Conservation (phyloP, 2,329 filamentous ascomycete genomes). For the Cladorrhinum sp. region DNA sequence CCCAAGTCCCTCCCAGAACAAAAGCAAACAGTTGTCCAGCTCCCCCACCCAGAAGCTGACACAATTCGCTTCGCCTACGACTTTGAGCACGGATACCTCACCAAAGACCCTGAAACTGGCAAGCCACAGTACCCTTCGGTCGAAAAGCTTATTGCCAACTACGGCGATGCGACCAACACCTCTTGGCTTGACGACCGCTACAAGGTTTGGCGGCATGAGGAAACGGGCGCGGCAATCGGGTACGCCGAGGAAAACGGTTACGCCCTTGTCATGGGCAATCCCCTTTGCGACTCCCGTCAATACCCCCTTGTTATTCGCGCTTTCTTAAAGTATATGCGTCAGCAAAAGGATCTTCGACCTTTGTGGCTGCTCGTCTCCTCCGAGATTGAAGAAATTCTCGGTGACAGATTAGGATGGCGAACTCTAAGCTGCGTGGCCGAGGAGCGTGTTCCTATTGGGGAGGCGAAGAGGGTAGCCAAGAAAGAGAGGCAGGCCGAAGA, state of each 20-base stretch:
- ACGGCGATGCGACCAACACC: conserved; percentile 90
- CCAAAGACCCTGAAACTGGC: conserved; percentile 21
- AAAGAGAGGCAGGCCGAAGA: conserved; percentile 79
- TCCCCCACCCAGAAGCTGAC: conserved; percentile 86
- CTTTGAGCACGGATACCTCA: conserved; percentile 31
- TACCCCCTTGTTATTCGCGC: conserved; percentile 69
- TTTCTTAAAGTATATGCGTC: conserved; percentile 68
- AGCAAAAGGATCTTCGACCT: conserved; percentile 58
- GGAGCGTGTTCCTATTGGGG: conserved; percentile 79
- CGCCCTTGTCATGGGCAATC: conserved; percentile 76
- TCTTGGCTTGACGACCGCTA: conserved; percentile 91
- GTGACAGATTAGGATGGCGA: conserved; percentile 78
- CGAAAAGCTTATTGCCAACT: conserved; percentile 89
- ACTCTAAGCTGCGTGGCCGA: conserved; percentile 86
- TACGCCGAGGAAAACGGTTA: conserved; percentile 66
- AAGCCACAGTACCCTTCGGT: conserved; percentile 63
- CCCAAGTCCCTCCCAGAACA: conserved; percentile 75
- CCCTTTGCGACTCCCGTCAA: conserved; percentile 76
- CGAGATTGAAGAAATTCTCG: conserved; percentile 76
- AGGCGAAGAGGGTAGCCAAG: conserved; percentile 56
- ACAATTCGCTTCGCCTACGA: conserved; percentile 63
- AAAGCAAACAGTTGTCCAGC: conserved; percentile 49
- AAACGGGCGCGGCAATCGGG: conserved; percentile 78
- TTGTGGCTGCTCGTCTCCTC: conserved; percentile 85
- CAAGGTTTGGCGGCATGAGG: conserved; percentile 77